Percentiles rank a stretch among this genome's conserved stretches.
phyloP scores from a whole-genome alignment of 2,329 filamentous ascomycete genomes.

The Herpotrichia juniperi region DNA sequence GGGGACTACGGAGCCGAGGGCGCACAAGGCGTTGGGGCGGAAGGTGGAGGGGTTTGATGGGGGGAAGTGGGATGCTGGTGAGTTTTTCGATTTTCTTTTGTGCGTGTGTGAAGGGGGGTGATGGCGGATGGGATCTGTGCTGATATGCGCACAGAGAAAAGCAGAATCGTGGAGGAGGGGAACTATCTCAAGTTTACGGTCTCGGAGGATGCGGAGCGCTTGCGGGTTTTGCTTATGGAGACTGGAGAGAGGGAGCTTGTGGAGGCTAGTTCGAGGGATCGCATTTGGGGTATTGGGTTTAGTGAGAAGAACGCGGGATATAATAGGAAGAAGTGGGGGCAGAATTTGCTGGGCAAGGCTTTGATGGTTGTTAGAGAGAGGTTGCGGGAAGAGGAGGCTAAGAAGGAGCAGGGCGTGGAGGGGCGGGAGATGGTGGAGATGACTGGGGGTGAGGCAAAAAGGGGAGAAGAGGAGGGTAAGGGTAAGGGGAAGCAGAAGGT shows the following conservation, averaged over 20 bases:
- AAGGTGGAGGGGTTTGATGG: conserved; percentile 60
- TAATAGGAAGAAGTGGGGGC: conserved; percentile 62
- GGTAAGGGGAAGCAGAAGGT: too few species aligned
- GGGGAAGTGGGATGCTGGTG: conserved; percentile 55
- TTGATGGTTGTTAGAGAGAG: conserved; percentile 64
- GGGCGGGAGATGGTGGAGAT: too few species aligned
- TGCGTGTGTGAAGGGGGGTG: not conserved
- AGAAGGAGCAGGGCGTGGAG: too few species aligned
- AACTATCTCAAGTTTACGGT: conserved; percentile 66
- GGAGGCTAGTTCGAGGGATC: conserved; percentile 59
- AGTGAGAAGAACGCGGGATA: conserved; percentile 55
- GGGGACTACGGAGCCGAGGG: conserved; percentile 50
- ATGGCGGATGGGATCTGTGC: not conserved
- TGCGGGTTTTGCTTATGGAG: conserved; percentile 58
- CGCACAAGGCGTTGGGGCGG: conserved; percentile 62
- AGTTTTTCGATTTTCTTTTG: conserved; percentile 3
- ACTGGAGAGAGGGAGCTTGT: conserved; percentile 68
- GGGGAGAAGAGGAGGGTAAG: too few species aligned
- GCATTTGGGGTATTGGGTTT: conserved; percentile 72
- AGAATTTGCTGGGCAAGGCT: conserved; percentile 69
- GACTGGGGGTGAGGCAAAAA: too few species aligned
- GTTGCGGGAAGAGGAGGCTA: conserved; percentile 52
- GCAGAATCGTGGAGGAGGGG: conserved; percentile 62
- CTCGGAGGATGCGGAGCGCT: conserved; percentile 45
- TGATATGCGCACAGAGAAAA: conserved; percentile 47